Evolutionary conservation across 73 alveolate species (phyloP), one percentile per base, ranked within the genome.

Genomic region (Paramecium bursaria): DNA sequence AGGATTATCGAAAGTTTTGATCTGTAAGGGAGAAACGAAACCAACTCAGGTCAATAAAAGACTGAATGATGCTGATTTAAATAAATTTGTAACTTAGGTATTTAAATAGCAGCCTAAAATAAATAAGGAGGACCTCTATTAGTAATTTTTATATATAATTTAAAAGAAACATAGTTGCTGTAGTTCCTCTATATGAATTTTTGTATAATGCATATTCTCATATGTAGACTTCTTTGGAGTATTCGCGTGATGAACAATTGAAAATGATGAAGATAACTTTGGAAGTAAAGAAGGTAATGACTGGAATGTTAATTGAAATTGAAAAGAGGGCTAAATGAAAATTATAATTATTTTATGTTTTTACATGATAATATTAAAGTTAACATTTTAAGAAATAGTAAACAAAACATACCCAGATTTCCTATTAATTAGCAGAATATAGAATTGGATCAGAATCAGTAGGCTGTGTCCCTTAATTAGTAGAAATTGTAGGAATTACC

Each of bases 241-340:
- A 39, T 67, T 21, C 82, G 10, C 33, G 82, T 39, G 44, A 67
- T 15, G 11, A 67, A 42, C 22, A 53, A 35, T 27, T 67, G n/a
- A 15, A 25, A 67, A 67, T 67, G 82, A 67, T 67, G 82, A 67
- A 67, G 23, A 67, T 67, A 67, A 67, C 82, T 21, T 15, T 67
- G 30, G 82, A 67, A 39, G 82, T 67, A 30, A 67, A 67, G 48
- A 67, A 42, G 35, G 26, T 67, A 7, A 67, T 67, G 82, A 57
- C 82, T 1, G 33, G 21, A n/a, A 67, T 67, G 82, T 42, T 67
- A 67, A 11, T 47, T 11, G 26, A 67, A 67, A 67, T 67, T 31
- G 82, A 67, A 39, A 47, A 47, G 26, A 67, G 42, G 4, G 53
- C 82, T 14, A 67, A 67, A 67, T n/a, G n/a, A n/a, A n/a, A n/a